Percentiles rank a stretch among this genome's conserved stretches.
phyloP scores from a whole-genome alignment of 768 basidiomycete species.

The Lactarius deliciosus region DNA sequence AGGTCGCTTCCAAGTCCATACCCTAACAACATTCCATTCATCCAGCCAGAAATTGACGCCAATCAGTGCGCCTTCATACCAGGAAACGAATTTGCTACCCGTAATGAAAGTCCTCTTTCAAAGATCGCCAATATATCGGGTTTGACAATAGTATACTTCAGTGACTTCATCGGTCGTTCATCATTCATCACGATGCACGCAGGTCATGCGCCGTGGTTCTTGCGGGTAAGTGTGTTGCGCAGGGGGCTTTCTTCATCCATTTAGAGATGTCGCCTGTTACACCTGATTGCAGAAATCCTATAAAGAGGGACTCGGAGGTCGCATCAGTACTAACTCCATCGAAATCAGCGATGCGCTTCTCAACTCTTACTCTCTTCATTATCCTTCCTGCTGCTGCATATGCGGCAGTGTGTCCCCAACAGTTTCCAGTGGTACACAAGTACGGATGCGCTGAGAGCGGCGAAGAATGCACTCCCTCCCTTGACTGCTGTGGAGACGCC shows the following conservation, averaged over 20 bases:
- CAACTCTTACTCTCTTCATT: neutral
- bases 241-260: neutral
- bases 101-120: no score
- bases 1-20: no score
- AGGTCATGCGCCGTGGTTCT: no score
- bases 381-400: slow-evolving; percentile 5
- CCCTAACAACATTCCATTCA: no score
- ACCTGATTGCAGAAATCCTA: neutral
- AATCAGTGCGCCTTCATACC: no score
- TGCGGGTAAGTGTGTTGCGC: no score
- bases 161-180: no score
- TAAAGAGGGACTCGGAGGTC: neutral
- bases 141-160: no score
- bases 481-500: neutral
- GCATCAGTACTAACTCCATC: neutral
- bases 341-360: slow-evolving; percentile 4
- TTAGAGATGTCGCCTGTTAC: neutral
- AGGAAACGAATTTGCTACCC: no score
- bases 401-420: slow-evolving; percentile 3
- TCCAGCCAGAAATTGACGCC: no score
- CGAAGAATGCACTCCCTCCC: neutral
- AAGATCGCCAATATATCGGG: no score
- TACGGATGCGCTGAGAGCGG: neutral
- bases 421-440: neutral
- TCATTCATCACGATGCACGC: no score